These are phyloP conservation scores for Xylaria sp. DNA, from an alignment of 495 filamentous ascomycete species.

Conservation along the genomic window DNA sequence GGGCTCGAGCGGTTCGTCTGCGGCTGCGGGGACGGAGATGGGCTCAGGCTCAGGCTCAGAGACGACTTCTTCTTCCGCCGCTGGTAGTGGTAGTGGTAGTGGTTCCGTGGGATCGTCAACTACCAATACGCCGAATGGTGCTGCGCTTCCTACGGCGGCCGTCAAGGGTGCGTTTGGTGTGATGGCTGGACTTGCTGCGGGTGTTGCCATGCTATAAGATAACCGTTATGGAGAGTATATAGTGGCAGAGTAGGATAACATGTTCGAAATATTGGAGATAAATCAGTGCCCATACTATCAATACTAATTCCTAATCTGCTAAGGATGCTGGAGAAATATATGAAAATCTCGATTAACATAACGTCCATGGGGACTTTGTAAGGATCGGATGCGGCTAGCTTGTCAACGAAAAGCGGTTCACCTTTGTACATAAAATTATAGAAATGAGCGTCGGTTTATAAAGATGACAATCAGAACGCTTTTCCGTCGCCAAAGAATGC, in stretches of 20 bases:
- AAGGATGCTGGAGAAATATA: too few relatives aligned
- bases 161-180: constrained; percentile 36
- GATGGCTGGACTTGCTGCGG: constrained; percentile 33
- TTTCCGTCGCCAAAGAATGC: constrained; percentile 1
- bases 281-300: neutral
- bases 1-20: neutral
- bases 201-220: constrained; percentile 34
- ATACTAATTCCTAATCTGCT: neutral
- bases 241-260: neutral
- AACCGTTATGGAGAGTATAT: neutral
- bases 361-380: neutral
- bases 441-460: neutral
- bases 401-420: neutral
- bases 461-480: neutral
- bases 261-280: neutral
- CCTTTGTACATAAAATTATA: neutral
- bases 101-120: constrained; percentile 8
- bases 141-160: constrained; percentile 32
- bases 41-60: neutral
- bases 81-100: neutral
- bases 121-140: constrained; percentile 18
- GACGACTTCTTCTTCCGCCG: constrained; percentile 1
- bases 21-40: neutral
- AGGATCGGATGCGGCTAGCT: neutral
- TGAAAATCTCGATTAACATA: neutral